A percentile compares a stretch with the other conserved stretches of the same genome.
Conservation (phyloP, 768 basidiomycete genomes). For the Psilocybe subaeruginosa region DNA sequence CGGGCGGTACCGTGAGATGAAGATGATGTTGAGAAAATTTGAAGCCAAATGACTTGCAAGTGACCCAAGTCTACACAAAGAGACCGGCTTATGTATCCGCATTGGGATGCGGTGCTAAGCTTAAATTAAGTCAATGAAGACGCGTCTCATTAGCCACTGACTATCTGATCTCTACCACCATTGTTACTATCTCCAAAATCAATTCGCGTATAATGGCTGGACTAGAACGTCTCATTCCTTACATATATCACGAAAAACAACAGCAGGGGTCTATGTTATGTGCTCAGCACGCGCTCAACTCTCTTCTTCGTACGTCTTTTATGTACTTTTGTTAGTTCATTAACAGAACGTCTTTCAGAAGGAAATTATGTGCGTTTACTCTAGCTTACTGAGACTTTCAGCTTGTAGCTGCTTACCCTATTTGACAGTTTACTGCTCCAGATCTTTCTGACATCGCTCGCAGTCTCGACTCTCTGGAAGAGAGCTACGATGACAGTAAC, state of each 20-base stretch:
- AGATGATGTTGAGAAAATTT: no score
- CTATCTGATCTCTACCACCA: background rate
- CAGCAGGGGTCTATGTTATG: constrained; percentile 82
- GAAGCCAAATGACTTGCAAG: no score
- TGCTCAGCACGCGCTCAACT: constrained; percentile 86
- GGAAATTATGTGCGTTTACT: constrained; percentile 42
- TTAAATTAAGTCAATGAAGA: constrained; percentile 4
- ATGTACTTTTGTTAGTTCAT: constrained; percentile 8
- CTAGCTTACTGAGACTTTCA: background rate
- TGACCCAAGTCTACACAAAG: no score
- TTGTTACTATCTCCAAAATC: background rate
- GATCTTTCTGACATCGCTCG: constrained; percentile 78
- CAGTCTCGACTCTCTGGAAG: constrained; percentile 69
- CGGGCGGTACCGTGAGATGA: no score
- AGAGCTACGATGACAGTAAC: constrained; percentile 54
- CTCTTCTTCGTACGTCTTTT: constrained; percentile 66
- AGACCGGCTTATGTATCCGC: background rate
- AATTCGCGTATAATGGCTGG: constrained; percentile 48
- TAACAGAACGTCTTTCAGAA: constrained; percentile 30
- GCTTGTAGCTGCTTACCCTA: background rate
- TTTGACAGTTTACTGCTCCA: constrained; percentile 69
- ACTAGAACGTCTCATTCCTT: constrained; percentile 51
- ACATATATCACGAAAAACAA: constrained; percentile 82
- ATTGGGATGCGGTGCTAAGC: background rate
- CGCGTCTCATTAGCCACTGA: background rate